Evolutionary conservation across 2,329 filamentous ascomycete genomes (phyloP), one percentile per base, ranked within the genome.

Genomic region (Scortechinia acanthostroma): DNA sequence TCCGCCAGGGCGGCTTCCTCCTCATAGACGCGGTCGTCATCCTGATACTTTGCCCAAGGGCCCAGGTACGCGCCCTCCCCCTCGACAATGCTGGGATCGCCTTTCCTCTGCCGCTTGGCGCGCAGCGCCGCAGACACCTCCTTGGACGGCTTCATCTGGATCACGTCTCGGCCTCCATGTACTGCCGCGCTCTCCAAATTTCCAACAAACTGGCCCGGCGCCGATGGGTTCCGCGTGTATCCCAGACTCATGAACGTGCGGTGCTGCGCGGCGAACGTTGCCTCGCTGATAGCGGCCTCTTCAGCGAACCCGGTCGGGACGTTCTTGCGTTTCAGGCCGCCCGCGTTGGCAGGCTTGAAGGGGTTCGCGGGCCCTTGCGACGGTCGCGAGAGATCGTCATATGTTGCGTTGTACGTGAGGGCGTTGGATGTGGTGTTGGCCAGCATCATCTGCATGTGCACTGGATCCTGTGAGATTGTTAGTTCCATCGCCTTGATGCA

Each of bases 31-130:
- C 20, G 10, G 51, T 91, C 81, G 43, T 82, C 71, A 50, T 81
- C 74, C 54, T 74, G 75, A 58, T 94, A 95, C 59, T 76, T 83
- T 5, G 93, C 94, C 94, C 94, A 98, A 0, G 93, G 94, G 0
- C 94, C 94, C 28, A 95, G 77, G 63, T 98, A 98, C 42, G 90
- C 84, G 45, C 84, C 85, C 4, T 89, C 82, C 1, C 93, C 93
- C 55, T 95, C 91, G 0, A 91, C 85, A 30, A 96, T 75, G 16
- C 83, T 80, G 35, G 89, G 80, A 59, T 91, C 83, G 42, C 93
- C 93, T 58, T 93, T 96, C 52, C 71, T 80, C 63, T 97, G 90
- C 49, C 93, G 76, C 63, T 94, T 96, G 21, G 77, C 69, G 13
- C 81, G 64, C 17, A 60, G 56, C 21, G 70, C 71, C 16, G 69